Evolutionary conservation across 352 stramenopile species (phyloP).

Genomic region (Phytophthora podocarpi): DNA sequence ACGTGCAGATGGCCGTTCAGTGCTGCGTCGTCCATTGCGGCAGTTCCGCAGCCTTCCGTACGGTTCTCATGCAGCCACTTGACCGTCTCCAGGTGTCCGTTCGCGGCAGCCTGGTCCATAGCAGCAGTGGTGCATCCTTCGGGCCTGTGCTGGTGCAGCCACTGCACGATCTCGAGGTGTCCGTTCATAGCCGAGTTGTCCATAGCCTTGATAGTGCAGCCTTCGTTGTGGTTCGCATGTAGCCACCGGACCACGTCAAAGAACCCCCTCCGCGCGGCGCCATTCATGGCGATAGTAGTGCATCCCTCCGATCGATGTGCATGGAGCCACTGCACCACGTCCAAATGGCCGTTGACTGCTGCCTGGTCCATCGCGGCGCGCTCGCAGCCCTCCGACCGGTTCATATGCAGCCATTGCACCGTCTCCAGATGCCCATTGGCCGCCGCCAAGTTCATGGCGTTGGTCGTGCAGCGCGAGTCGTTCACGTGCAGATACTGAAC

Average conservation of each 20-base stretch:
- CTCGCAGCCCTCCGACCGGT: constrained; percentile 31
- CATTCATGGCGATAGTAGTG: constrained; percentile 33
- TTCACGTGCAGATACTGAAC: constrained; percentile 26
- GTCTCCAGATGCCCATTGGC: constrained; percentile 24
- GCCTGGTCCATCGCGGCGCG: constrained; percentile 30
- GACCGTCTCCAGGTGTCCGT: constrained; percentile 58
- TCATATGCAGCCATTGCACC: constrained; percentile 26
- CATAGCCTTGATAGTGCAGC: constrained; percentile 32
- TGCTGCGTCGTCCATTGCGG: constrained; percentile 25
- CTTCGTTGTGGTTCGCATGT: constrained; percentile 23
- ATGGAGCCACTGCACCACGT: constrained; percentile 34
- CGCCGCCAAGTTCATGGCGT: constrained; percentile 36
- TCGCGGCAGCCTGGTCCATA: constrained; percentile 28
- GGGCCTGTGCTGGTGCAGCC: constrained; percentile 23
- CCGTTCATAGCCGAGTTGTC: constrained; percentile 38
- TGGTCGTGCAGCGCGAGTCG: constrained; percentile 30
- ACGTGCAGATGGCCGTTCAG: constrained; percentile 17
- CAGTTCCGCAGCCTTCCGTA: constrained; percentile 23
- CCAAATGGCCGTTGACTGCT: constrained; percentile 28
- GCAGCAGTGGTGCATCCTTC: constrained; percentile 29
- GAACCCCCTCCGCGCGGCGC: constrained; percentile 24
- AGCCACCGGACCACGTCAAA: constrained; percentile 30
- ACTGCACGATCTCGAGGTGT: constrained; percentile 33
- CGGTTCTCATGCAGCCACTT: constrained; percentile 56
- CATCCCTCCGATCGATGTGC: constrained; percentile 20